Conservation (phyloP, 768 basidiomycete species). For the Panus rudis region DNA sequence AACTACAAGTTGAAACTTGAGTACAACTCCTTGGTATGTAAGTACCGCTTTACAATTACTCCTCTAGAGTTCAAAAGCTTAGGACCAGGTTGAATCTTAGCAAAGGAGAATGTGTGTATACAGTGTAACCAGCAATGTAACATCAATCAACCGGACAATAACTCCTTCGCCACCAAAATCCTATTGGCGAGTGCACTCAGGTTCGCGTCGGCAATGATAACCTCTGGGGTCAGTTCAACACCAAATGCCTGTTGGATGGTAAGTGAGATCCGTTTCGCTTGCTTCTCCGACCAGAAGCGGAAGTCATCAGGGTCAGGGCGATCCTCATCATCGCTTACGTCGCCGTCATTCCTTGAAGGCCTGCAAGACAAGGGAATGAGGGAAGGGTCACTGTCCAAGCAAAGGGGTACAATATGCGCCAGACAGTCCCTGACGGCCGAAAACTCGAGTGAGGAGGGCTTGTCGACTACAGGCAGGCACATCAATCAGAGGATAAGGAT, state of each 20-base stretch:
- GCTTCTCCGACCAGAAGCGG: conserved; percentile 83
- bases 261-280: conserved; percentile 82
- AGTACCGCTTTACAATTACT: no score
- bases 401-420: conserved; percentile 73
- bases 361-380: conserved; percentile 70
- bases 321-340: conserved; percentile 23
- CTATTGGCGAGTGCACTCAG: conserved; percentile 76
- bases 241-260: conserved; percentile 77
- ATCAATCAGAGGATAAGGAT: background rate
- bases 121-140: no score
- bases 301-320: conserved; percentile 85
- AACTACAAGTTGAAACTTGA: no score
- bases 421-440: conserved; percentile 58
- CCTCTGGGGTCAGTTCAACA: conserved; percentile 85
- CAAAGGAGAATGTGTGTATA: no score
- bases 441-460: conserved; percentile 59
- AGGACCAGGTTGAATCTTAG: no score
- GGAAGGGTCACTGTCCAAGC: conserved; percentile 80
- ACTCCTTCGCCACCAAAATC: conserved; percentile 61
- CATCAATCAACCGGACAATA: conserved; percentile 16
- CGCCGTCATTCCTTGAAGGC: conserved; percentile 11
- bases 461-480: conserved; percentile 45
- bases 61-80: no score
- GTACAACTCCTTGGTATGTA: no score
- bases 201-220: conserved; percentile 92